Percentiles rank a stretch among this genome's conserved stretches.
These are phyloP conservation scores for Claviceps pazoutovae DNA, from an alignment of 2,329 filamentous ascomycete genomes.

Conservation along the genomic window DNA sequence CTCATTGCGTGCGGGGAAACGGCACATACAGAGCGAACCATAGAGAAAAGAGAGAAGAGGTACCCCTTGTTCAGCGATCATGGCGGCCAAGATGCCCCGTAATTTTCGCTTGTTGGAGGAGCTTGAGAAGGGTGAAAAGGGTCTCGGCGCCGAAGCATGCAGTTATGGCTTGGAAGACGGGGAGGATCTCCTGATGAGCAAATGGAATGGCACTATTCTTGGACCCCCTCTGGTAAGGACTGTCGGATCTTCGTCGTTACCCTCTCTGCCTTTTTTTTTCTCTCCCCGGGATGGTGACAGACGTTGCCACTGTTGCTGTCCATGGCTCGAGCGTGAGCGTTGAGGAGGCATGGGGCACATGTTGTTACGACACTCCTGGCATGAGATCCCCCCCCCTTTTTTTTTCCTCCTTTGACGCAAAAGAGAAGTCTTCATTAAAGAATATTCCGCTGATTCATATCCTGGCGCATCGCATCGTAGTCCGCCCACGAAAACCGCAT, in stretches of 20 bases:
- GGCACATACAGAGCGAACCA: not conserved
- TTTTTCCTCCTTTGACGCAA: not conserved
- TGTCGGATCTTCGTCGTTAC: conserved; percentile 8
- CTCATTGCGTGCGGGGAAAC: not conserved
- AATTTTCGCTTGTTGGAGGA: conserved; percentile 96
- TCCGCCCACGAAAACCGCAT: conserved; percentile 97
- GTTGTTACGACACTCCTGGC: not conserved
- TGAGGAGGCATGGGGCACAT: too few relatives aligned
- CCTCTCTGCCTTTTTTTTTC: not conserved
- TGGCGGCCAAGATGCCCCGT: conserved; percentile 57
- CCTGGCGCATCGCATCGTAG: conserved; percentile 26
- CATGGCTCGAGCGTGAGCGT: too few relatives aligned
- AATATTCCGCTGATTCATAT: conserved; percentile 4
- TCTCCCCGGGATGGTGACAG: not conserved
- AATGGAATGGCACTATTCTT: conserved; percentile 97
- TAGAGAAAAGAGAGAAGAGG: not conserved
- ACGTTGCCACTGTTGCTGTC: not conserved
- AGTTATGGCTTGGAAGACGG: conserved; percentile 91
- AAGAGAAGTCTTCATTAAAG: not conserved
- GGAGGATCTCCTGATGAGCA: conserved; percentile 90
- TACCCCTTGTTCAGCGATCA: conserved; percentile 7
- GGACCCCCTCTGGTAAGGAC: conserved; percentile 72
- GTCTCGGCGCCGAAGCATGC: conserved; percentile 87
- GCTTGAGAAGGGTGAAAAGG: conserved; percentile 98
- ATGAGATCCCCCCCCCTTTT: not conserved